Conservation (phyloP, 192 early-diverging fungal genomes). For the Mortierella antarctica region DNA sequence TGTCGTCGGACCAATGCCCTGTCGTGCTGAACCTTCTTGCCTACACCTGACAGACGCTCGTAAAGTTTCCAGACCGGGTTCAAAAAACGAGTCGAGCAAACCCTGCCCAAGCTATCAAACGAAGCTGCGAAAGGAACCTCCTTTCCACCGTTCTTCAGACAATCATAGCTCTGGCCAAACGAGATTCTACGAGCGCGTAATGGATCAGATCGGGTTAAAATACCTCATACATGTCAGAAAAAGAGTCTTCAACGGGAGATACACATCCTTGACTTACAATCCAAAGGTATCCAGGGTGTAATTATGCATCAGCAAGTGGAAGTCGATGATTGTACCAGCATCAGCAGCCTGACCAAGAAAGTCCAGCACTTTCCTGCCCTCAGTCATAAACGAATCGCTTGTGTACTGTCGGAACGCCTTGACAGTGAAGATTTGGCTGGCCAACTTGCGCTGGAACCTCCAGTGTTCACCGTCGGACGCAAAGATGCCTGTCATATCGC, state of each 20-base stretch:
- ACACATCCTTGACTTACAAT: slow-evolving; percentile 1
- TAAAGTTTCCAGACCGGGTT: slow-evolving; percentile 28
- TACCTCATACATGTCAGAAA: background rate
- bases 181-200: slow-evolving; percentile 11
- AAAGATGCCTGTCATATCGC: slow-evolving; percentile 6
- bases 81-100: slow-evolving; percentile 17
- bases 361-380: slow-evolving; percentile 8
- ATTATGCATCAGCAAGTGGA: slow-evolving; percentile 48
- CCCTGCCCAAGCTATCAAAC: slow-evolving; percentile 55
- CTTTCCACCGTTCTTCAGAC: slow-evolving; percentile 14
- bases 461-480: slow-evolving; percentile 5
- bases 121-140: slow-evolving; percentile 53
- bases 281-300: slow-evolving; percentile 49
- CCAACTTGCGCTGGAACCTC: slow-evolving; percentile 20
- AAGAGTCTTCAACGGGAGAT: background rate
- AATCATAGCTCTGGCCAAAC: slow-evolving; percentile 43
- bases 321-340: slow-evolving; percentile 30
- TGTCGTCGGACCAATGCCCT: slow-evolving; percentile 12
- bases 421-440: slow-evolving; percentile 13
- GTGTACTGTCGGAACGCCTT: slow-evolving; percentile 22
- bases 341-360: slow-evolving; percentile 16
- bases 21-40: slow-evolving; percentile 13
- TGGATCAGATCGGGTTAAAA: background rate
- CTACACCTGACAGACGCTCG: slow-evolving; percentile 17
- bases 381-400: slow-evolving; percentile 15